Evolutionary conservation across 2,329 filamentous ascomycete genomes (phyloP), one percentile per base, ranked within the genome.

Genomic region (Xylariaceae sp.): DNA sequence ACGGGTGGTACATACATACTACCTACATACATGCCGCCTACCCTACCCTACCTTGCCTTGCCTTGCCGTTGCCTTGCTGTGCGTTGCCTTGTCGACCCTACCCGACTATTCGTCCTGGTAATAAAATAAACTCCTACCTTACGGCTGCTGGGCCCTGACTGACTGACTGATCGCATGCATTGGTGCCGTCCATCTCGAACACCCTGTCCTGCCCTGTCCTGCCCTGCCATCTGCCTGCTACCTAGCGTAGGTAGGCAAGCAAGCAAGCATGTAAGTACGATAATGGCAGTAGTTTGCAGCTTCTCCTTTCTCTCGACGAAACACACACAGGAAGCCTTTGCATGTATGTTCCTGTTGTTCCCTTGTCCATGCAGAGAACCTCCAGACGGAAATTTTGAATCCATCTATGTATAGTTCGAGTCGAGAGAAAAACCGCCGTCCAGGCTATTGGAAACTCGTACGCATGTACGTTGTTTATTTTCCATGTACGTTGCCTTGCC

Each of bases 81-180:
- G 23, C 23, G 23, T 30, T 30, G 23, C 23, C 23, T 30, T 30
- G 23, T 30, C 23, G 23, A 30, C 23, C 23, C 23, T 30, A 30
- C 23, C 23, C 23, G 23, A 30, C 23, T 30, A 30, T 30, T 30
- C 23, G 23, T 30, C 23, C 23, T 30, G 23, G 23, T 6, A 30
- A 30, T 30, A 4, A 30, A 30, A 30, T 30, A 30, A 30, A 30
- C 23, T 30, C 23, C 23, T 30, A 30, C 23, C 23, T 4, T 30
- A 30, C 23, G 23, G 23, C 37, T 42, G 4, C 37, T 42, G 67
- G 69, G 68, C 67, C 70, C 69, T 72, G 71, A 65, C 68, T 69
- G 68, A 71, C 69, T 72, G 71, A 65, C 68, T 69, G 68, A 71
- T 65, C 69, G 70, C 71, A 72, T 73, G 73, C 73, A 74, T 74